These are phyloP conservation scores for Kwoniella shivajii DNA, from an alignment of 1,284 basidiomycete genomes.

Conservation along the genomic window DNA sequence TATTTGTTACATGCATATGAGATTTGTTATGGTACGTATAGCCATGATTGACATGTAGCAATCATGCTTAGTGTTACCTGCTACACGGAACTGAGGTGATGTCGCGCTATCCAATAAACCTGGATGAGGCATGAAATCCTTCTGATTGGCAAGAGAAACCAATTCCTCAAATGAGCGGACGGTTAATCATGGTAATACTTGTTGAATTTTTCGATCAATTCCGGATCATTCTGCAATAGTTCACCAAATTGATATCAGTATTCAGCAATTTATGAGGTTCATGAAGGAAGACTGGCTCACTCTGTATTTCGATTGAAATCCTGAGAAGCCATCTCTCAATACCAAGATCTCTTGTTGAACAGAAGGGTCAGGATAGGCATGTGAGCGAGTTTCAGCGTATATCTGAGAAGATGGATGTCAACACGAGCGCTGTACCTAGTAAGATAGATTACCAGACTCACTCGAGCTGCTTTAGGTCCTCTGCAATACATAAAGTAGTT, in stretches of 20 bases:
- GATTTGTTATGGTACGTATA: no score
- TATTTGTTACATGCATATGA: no score
- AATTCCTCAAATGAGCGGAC: no score
- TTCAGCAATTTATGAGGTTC: no score
- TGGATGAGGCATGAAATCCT: no score
- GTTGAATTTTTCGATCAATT: conserved; percentile 54
- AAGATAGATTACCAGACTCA: no score
- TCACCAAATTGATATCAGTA: neutral
- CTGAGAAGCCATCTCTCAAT: conserved; percentile 52
- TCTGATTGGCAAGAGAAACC: no score
- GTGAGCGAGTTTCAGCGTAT: conserved; percentile 47
- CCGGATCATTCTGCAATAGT: conserved; percentile 43
- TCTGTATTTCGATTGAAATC: conserved; percentile 49
- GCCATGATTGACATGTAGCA: no score
- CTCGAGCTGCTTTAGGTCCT: conserved; percentile 52
- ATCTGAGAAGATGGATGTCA: conserved; percentile 27
- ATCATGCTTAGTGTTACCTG: no score
- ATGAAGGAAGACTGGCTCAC: conserved; percentile 20
- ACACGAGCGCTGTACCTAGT: conserved; percentile 52
- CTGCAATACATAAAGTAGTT: conserved; percentile 16
- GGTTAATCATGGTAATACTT: conserved; percentile 47
- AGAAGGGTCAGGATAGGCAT: conserved; percentile 13
- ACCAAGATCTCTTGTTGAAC: conserved; percentile 49
- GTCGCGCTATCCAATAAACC: no score
- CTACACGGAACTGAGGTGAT: no score